Conservation (phyloP, 331 rosid genomes). For the Quercus tomentella region DNA sequence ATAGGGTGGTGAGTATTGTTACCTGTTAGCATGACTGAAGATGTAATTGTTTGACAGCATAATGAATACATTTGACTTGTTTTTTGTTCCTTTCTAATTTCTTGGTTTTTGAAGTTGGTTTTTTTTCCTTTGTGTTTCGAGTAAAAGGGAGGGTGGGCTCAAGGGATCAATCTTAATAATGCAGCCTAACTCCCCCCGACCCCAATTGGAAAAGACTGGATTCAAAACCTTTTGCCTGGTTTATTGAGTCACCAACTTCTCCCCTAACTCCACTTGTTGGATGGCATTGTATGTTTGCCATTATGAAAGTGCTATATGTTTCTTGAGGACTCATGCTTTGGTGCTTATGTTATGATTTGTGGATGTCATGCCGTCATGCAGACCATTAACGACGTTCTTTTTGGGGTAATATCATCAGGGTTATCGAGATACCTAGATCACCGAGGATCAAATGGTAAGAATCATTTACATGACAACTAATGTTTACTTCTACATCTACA, state of each 20-base stretch:
- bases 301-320: background rate
- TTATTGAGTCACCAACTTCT: background rate
- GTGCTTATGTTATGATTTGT: background rate
- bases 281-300: background rate
- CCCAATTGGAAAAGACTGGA: background rate
- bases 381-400: constrained; percentile 84
- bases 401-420: constrained; percentile 74
- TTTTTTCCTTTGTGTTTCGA: too few relatives aligned
- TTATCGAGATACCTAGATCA: constrained; percentile 69
- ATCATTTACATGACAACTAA: background rate
- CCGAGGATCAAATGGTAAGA: constrained; percentile 61
- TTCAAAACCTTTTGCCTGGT: background rate
- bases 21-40: too few relatives aligned
- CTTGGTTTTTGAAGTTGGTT: background rate
- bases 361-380: constrained; percentile 33
- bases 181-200: background rate
- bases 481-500: background rate
- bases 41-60: background rate
- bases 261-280: background rate
- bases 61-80: background rate
- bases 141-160: background rate
- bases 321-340: background rate
- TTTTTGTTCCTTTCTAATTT: background rate
- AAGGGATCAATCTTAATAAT: background rate
- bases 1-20: background rate